phyloP scores from a whole-genome alignment of 2,329 filamentous ascomycete species.

The Pseudocercospora macadamiae region DNA sequence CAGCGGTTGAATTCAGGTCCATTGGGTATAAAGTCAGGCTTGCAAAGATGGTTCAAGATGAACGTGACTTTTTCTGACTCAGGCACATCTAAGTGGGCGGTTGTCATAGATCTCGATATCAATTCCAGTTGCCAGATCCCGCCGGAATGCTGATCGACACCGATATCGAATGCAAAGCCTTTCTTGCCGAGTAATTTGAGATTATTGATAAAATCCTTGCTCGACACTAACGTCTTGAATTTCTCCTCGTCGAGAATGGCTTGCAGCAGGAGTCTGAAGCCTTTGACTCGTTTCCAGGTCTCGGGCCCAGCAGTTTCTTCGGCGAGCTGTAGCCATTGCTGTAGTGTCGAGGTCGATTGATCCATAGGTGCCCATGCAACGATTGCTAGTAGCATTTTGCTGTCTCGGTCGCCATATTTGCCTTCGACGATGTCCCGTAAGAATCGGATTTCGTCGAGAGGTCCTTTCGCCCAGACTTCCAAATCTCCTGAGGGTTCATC shows the following conservation, averaged over 20 bases:
- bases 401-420: conserved; percentile 46
- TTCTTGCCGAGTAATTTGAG: conserved; percentile 62
- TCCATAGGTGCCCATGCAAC: conserved; percentile 87
- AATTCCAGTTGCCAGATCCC: conserved; percentile 63
- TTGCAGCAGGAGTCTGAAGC: conserved; percentile 82
- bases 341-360: conserved; percentile 62
- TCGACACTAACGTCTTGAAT: conserved; percentile 41
- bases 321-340: conserved; percentile 66
- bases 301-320: conserved; percentile 62
- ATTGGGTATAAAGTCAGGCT: conserved; percentile 64
- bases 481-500: conserved; percentile 30
- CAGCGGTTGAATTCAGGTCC: conserved; percentile 65
- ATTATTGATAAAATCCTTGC: conserved; percentile 48
- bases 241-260: conserved; percentile 41
- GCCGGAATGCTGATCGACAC: conserved; percentile 77
- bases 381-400: conserved; percentile 65
- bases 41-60: conserved; percentile 85
- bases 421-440: conserved; percentile 68
- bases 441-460: conserved; percentile 73
- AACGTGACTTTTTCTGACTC: conserved; percentile 66
- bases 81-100: conserved; percentile 63
- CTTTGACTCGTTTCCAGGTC: conserved; percentile 70
- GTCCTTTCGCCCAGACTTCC: conserved; percentile 64
- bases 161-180: conserved; percentile 75
- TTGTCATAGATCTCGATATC: conserved; percentile 41